Base-by-base conservation (phyloP, 345 rosid genomes). In the Diplotaxis tenuifolia region DNA sequence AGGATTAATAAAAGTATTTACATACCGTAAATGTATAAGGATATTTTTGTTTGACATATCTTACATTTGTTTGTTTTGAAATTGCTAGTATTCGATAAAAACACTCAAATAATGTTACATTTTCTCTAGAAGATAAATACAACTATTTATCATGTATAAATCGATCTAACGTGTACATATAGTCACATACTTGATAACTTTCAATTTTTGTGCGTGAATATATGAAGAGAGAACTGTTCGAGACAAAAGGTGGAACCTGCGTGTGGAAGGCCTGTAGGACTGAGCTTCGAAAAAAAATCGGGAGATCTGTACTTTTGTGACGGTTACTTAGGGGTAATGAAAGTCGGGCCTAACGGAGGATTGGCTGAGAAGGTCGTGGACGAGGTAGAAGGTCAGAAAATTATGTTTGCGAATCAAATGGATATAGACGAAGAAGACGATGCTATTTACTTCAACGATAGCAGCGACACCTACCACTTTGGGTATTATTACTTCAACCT, bases 201-300 rank as follows among this genome's bases (percentile, higher is more conserved):
- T 62, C 19, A 0, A 3, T 59, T 18, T 36, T n/a, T 63, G 54
- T n/a, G n/a, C n/a, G 61, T 42, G 52, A 25, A 81, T 7, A 14
- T 38, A 54, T 71, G 80, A 22, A 88, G 97, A 71, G 84, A 65
- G 69, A 86, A 76, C 18, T 83, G 92, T 65, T 81, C 82, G 23
- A 79, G 70, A 38, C 82, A 86, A 27, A 77, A 87, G 78, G 68
- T 65, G 23, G 76, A 70, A 38, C 86, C 84, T 66, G 21, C 83
- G 1, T 91, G 96, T 81, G 97, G 95, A 38, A 89, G 97, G 71
- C 93, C 95, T 3, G 72, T 89, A 31, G 95, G 97, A 57, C 62
- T 91, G 19, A 82, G 84, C 68, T 91, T 89, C 21, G 84, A 87
- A 67, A 82, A 82, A 40, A 81, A 73, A 80, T 66, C 86, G 2